Base-by-base conservation (phyloP, 108 stramenopile species). In the Cafeteria roenbergensis region DNA sequence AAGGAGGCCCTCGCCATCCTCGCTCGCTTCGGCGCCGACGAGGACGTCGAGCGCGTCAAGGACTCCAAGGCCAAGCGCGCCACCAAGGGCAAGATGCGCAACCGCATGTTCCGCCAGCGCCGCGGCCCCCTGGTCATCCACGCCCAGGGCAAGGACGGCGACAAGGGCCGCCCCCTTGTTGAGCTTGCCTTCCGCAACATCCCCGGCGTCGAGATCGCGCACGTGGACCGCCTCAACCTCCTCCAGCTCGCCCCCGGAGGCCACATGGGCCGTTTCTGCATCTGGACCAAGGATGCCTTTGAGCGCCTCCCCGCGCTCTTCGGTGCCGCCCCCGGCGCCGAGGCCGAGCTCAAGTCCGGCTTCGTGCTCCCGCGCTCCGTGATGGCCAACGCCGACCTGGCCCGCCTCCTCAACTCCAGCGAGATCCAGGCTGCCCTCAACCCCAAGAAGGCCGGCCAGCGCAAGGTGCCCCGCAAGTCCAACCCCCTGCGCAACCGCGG, bases 21-120 rank as follows among this genome's bases (percentile, higher is more conserved):
- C 64, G 76, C 74, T 37, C 75, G 87, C 55, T 65, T 98, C 55
- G 97, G 97, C 66, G 94, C 91, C 67, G 66, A 76, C 55, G 92
- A 78, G 50, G 97, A 98, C 81, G 87, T 95, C 33, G 90, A 92
- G 72, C 90, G 92, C 83, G 86, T 82, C 61, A 90, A 88, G 71
- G 89, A 86, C 59, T 95, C 94, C 66, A 88, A 87, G 84, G 82
- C 90, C 73, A 80, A 95, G 73, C 93, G 97, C 64, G 84, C 88
- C 64, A 94, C 94, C 64, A 93, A 93, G 88, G 97, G 97, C 70
- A 98, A 98, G 92, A 90, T 90, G 78, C 87, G 97, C 72, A 90
- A 91, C 77, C 91, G 97, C 66, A 84, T 92, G 58, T 95, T 94
- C 79, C 78, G 75, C 69, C 84, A 88, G 70, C 91, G 97, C 76